These are phyloP conservation scores for Malassezia vespertilionis DNA, from an alignment of 1,284 basidiomycete genomes.

Conservation along the genomic window DNA sequence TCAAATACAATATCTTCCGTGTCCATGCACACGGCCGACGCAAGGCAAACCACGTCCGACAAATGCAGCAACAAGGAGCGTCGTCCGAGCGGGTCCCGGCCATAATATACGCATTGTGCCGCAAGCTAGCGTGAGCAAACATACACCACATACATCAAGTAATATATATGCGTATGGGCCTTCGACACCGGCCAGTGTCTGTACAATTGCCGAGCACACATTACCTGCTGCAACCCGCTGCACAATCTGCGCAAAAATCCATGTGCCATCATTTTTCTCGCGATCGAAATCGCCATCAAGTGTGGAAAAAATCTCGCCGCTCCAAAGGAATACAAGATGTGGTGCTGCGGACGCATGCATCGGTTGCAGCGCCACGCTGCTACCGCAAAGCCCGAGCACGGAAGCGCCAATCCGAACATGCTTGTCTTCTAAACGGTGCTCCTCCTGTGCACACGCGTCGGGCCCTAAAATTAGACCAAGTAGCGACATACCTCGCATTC, in stretches of 20 bases:
- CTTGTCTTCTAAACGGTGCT: not conserved
- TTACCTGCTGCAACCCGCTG: not conserved
- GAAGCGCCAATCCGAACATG: constrained; percentile 3
- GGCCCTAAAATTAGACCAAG: not conserved
- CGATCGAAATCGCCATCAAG: constrained; percentile 7
- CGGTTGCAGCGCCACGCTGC: constrained; percentile 25
- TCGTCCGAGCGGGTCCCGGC: constrained; percentile 77
- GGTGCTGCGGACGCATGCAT: constrained; percentile 11
- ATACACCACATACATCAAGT: constrained; percentile 25
- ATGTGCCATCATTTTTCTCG: constrained; percentile 25
- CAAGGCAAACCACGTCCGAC: constrained; percentile 53
- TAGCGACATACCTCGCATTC: constrained; percentile 4
- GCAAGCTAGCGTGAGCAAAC: constrained; percentile 1
- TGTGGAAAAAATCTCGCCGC: constrained; percentile 37
- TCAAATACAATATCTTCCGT: constrained; percentile 53
- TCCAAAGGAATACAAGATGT: constrained; percentile 29
- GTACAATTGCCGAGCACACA: not conserved
- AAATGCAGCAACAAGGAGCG: constrained; percentile 57
- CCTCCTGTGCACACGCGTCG: not conserved
- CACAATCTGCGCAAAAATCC: constrained; percentile 19
- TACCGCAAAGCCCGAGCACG: constrained; percentile 37
- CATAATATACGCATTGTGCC: constrained; percentile 58
- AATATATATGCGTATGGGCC: constrained; percentile 39
- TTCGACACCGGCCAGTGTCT: constrained; percentile 24
- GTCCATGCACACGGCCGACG: constrained; percentile 54